Evolutionary conservation across 495 filamentous ascomycete species (phyloP), one percentile per base, ranked within the genome.

Genomic region (Platismatia glauca): DNA sequence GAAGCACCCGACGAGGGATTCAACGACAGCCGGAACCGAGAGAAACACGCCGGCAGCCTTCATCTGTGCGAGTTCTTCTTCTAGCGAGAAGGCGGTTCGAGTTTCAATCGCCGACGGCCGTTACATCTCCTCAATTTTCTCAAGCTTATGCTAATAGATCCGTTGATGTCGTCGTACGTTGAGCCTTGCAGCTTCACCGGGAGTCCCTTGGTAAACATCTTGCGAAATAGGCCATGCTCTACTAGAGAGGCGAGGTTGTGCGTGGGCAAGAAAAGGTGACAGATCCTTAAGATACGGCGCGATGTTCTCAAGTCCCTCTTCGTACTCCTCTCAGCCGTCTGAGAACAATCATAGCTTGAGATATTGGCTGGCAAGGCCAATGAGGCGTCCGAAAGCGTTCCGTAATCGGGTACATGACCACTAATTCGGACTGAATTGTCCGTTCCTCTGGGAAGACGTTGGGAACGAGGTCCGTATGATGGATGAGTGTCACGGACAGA

Each of bases 21-120:
- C 69, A 13, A 77, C 72, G 27, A 81, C 2, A 79, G 63, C 3
- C 76, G 71, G 18, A 77, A 12, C 73, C 79, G 78, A 82, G 66
- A 81, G 74, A 41, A 82, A 82, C 13, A 81, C 64, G 0, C 79
- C 76, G 7, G 70, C 65, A 38, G 78, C 68, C 64, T 77, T n/a
- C n/a, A n/a, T 81, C 0, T 63, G 38, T 12, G 75, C 70, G 34
- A 82, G 50, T 27, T 74, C 61, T 4, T 34, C n/a, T 55, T 62
- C 53, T 0, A 76, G 39, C 12, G 65, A 29, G 8, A 20, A 44
- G 38, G 13, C n/a, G 16, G 7, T 31, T 18, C 13, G 22, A 41
- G 7, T 22, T 15, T 59, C 33, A 20, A 22, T 27, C 11, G 16
- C 58, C 15, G 44, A 13, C 16, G 48, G 24, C 12, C 38, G 24